These are phyloP conservation scores for Tulasnella sp. DNA, from an alignment of 768 basidiomycete species.

Conservation along the genomic window DNA sequence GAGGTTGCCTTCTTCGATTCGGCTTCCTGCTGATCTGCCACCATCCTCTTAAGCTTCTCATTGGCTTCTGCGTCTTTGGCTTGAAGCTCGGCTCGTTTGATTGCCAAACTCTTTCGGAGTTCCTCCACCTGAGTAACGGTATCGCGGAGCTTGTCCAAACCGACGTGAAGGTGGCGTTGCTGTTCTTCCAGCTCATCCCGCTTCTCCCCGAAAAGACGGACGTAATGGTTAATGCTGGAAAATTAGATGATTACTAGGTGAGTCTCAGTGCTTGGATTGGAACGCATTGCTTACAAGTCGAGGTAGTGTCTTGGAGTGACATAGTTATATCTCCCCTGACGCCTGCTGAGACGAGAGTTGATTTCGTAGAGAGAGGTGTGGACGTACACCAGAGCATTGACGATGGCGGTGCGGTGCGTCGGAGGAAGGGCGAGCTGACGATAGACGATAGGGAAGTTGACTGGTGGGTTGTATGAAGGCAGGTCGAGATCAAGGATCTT, in stretches of 20 bases:
- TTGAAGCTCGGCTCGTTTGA: constrained; percentile 85
- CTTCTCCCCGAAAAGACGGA: constrained; percentile 89
- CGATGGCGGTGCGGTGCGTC: constrained; percentile 77
- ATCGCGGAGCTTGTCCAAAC: constrained; percentile 90
- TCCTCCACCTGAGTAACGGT: constrained; percentile 97
- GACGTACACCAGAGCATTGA: constrained; percentile 89
- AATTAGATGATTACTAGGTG: constrained; percentile 20
- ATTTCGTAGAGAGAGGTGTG: constrained; percentile 84
- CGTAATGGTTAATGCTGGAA: constrained; percentile 90
- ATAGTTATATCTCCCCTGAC: constrained; percentile 94
- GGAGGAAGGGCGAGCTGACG: constrained; percentile 80
- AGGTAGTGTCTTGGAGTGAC: constrained; percentile 97
- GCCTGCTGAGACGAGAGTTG: constrained; percentile 79
- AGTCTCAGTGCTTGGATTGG: not conserved
- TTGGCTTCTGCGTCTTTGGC: constrained; percentile 94
- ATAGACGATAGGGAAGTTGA: constrained; percentile 83
- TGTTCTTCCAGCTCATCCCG: constrained; percentile 97
- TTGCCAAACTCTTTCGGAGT: constrained; percentile 86
- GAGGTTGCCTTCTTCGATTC: constrained; percentile 97
- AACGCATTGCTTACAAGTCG: constrained; percentile 71
- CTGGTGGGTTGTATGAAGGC: constrained; percentile 67
- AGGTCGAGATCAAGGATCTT: constrained; percentile 87
- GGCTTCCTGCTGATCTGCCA: constrained; percentile 95
- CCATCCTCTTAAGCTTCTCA: constrained; percentile 95
- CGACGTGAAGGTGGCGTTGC: constrained; percentile 95